Base-by-base conservation (phyloP, 192 early-diverging fungal species). In the Funneliformis mosseae region DNA sequence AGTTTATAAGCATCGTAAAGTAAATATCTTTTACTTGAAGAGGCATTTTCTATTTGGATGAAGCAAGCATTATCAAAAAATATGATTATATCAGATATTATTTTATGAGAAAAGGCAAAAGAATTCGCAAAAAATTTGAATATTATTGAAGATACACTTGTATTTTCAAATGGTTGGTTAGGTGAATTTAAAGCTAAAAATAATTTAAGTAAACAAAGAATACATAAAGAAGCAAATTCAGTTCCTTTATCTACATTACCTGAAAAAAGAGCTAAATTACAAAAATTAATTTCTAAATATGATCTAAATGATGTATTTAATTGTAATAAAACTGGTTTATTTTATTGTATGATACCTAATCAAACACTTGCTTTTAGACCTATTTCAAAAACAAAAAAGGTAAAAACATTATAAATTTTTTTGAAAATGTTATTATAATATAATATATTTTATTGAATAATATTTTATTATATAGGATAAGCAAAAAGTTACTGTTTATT, bases 211-310 rank as follows among this genome's bases (percentile, higher is more conserved):
- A 74, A 50, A 21, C 12, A 28, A 18, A 25, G 25, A 11, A 14
- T 25, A 55, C 73, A 74, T 74, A 10, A 14, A 33, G 72, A 74
- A 27, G 50, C 46, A 18, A 25, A 27, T 18, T 21, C 14, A 14
- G 72, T 46, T 12, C 25, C 10, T 1, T 18, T 55, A 28, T n/a
- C 42, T 50, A 12, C 25, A 50, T 23, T 74, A 27, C 25, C 43
- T 21, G 28, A 38, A 27, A 9, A 23, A 5, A 4, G 23, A 4
- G 7, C n/a, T 41, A 27, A 74, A 74, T 48, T 74, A 38, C 23
- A 38, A 48, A 23, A 74, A 74, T 59, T 74, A n/a, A 28, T 74
- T 28, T n/a, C n/a, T 6, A 46, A 59, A 74, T 74, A 74, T 55
- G 46, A 25, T 5, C 39, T n/a, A 48, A 25, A 46, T 27, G 42